Base-by-base conservation (phyloP, 2,329 filamentous ascomycete genomes). In the Emergomyces pasteurianus region DNA sequence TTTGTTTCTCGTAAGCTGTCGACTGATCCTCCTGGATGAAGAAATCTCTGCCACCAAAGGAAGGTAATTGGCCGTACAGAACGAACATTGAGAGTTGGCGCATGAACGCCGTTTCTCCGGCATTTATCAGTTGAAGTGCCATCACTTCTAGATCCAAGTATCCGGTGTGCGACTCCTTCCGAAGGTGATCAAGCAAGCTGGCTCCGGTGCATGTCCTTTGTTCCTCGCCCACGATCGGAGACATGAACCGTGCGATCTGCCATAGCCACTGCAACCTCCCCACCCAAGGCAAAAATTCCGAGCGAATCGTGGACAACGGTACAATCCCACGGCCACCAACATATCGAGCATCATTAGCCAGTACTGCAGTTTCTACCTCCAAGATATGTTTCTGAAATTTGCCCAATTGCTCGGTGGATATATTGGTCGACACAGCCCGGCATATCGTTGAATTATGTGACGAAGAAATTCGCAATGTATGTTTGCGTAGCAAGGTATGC, bases 301-400 rank as follows among this genome's bases (percentile, higher is more conserved):
- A 83, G 34, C 95, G 85, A 23, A 97, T 82, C 1, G 86, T 87
- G 57, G 94, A 95, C 67, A 99, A 76, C 2, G 94, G 92, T 26
- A 97, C 92, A 64, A 96, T 95, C 63, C 92, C 88, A 72, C 96
- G 96, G 0, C 89, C 92, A 49, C 92, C 92, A 1, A 97, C 92
- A 62, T 89, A 83, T 7, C 79, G 83, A 1, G 91, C 82, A 77
- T 96, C 90, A 68, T 85, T 84, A 53, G 80, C 82, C 58, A 97
- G 76, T 31, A 99, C 88, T 14, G 81, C 81, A 61, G 82, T 83
- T 74, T 99, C 94, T 3, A 96, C 90, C 59, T 91, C 84, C 9
- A 97, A 78, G 5, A 97, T 86, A 71, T 90, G 91, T 52, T 82
- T 81, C 72, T 95, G 91, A 67, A 97, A 97, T 10, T 82, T 82